phyloP scores from a whole-genome alignment of 768 basidiomycete genomes.

The Pulveroboletus ravenelii region DNA sequence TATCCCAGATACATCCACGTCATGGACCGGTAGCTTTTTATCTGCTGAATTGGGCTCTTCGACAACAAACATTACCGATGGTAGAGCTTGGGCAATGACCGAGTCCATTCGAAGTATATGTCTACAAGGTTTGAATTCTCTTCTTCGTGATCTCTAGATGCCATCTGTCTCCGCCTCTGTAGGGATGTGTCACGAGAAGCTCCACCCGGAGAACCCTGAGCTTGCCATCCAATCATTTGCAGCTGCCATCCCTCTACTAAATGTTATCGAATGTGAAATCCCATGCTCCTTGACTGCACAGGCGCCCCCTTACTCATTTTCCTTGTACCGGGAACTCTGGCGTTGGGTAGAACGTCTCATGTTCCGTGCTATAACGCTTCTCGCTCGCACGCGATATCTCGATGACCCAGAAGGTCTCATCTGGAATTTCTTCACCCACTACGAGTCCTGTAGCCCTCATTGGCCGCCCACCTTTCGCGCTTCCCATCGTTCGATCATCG shows the following conservation, averaged over 20 bases:
- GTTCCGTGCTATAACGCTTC: slow-evolving; percentile 73
- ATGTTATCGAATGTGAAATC: slow-evolving; percentile 44
- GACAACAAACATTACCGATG: slow-evolving; percentile 58
- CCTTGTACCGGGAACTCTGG: slow-evolving; percentile 75
- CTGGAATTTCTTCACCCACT: slow-evolving; percentile 63
- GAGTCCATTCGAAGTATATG: slow-evolving; percentile 76
- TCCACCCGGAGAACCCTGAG: slow-evolving; percentile 44
- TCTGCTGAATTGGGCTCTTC: slow-evolving; percentile 39
- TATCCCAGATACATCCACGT: slow-evolving; percentile 38
- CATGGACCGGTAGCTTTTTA: slow-evolving; percentile 47
- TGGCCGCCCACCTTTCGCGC: slow-evolving; percentile 83
- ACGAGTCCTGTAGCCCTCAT: slow-evolving; percentile 53
- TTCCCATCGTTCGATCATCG: slow-evolving; percentile 65
- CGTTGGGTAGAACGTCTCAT: slow-evolving; percentile 79
- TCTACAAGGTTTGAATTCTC: slow-evolving; percentile 56
- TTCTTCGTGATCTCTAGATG: background rate
- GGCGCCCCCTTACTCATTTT: slow-evolving; percentile 44
- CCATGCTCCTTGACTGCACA: slow-evolving; percentile 28
- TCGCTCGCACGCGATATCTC: slow-evolving; percentile 41
- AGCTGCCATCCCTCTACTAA: slow-evolving; percentile 51
- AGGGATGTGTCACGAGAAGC: slow-evolving; percentile 77
- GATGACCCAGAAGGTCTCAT: slow-evolving; percentile 38
- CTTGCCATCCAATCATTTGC: slow-evolving; percentile 57
- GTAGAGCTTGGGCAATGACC: slow-evolving; percentile 64
- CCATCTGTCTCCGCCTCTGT: background rate